Conservation (phyloP, 306 rosid genomes). For the Gleditsia sinensis region DNA sequence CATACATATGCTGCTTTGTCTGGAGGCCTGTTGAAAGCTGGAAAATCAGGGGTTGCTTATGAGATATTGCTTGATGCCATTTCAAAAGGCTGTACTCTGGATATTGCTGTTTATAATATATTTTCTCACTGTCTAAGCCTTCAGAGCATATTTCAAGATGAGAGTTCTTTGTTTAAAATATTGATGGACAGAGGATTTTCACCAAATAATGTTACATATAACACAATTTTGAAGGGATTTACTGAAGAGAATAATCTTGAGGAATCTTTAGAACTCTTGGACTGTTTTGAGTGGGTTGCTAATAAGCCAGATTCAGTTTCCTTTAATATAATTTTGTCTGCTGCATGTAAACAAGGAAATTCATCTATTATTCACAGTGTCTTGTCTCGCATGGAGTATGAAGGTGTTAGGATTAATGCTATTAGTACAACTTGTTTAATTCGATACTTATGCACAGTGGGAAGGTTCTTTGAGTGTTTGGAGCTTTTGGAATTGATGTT, state of each 20-base stretch:
- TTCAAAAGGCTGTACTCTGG: conserved; percentile 37
- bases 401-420: conserved; percentile 40
- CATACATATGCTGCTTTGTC: conserved; percentile 55
- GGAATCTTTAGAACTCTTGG: conserved; percentile 45
- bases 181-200: conserved; percentile 40
- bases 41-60: conserved; percentile 37
- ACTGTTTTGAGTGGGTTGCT: conserved; percentile 40
- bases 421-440: conserved; percentile 44
- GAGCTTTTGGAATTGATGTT: conserved; percentile 42
- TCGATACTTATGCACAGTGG: conserved; percentile 42
- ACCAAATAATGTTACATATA: conserved; percentile 48
- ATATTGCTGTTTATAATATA: conserved; percentile 50
- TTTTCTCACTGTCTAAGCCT: conserved; percentile 45
- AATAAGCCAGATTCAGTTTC: conserved; percentile 51
- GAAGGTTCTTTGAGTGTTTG: conserved; percentile 40
- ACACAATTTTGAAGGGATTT: conserved; percentile 47
- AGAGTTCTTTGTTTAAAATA: conserved; percentile 37
- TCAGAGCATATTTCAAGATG: conserved; percentile 41
- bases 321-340: conserved; percentile 45
- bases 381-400: conserved; percentile 39
- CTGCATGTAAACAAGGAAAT: conserved; percentile 44
- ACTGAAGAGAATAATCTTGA: conserved; percentile 34
- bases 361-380: conserved; percentile 31
- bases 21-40: conserved; percentile 46
- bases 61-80: conserved; percentile 33